Base-by-base conservation (phyloP, 495 filamentous ascomycete genomes). In the Aspergillus nanangensis region DNA sequence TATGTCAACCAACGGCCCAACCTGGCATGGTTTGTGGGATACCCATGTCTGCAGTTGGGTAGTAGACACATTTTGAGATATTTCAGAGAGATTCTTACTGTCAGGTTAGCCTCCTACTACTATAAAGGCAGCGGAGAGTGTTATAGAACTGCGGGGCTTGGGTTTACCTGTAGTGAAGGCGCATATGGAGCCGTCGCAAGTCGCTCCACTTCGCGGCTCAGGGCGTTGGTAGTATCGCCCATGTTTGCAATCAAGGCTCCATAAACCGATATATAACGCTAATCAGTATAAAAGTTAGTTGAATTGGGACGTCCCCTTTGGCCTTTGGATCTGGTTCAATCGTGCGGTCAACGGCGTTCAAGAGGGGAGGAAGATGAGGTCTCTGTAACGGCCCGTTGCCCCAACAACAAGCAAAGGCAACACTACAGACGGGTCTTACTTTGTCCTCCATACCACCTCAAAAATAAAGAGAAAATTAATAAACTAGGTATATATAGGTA, bases 1-100 rank as follows among this genome's bases (percentile, higher is more conserved):
- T 29, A 69, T 53, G 29, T 69, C 61, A 19, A 56, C 68, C 11
- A 80, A 41, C 21, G 60, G 38, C 2, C 59, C 62, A 17, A 75
- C 52, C 44, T 76, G 71, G 47, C 76, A 78, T 22, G 62, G 65
- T 47, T 77, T 78, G 34, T 58, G 63, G 14, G 54, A 41, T 8
- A 62, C 66, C 76, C 76, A 80, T 0, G 48, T 51, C 3, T 48
- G 48, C 3, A 77, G 41, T 5, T 41, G 43, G 3, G 33, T 17
- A 4, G 41, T 11, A 9, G 61, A 32, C 5, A 44, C 23, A 21
- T 51, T 18, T 14, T 63, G 49, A 1, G 63, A 46, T 8, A 71
- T 38, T 5, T 46, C 51, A 45, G 74, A 48, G 11, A 79, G 56
- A 24, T 66, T 63, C 75, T 79, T 51, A 7, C 19, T 20, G 20